Base-by-base conservation (phyloP, 73 alveolate genomes). In the Urostyla sp. region DNA sequence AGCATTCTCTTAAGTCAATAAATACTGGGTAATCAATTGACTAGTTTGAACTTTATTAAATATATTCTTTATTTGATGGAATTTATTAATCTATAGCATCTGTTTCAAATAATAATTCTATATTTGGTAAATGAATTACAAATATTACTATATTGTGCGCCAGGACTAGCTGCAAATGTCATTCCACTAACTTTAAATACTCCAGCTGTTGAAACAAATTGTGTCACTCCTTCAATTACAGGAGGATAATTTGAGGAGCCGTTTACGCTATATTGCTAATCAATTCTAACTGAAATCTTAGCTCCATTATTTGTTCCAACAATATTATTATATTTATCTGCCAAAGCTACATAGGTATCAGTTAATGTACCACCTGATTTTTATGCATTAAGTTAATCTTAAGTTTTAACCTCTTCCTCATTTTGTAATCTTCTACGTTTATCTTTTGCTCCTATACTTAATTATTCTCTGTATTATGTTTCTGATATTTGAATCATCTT, bases 121-220 rank as follows among this genome's bases (percentile, higher is more conserved):
- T n/a, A n/a, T n/a, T n/a, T n/a, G n/a, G n/a, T n/a, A n/a, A n/a
- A n/a, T n/a, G n/a, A n/a, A n/a, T n/a, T n/a, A n/a, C n/a, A n/a
- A n/a, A n/a, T n/a, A n/a, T n/a, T n/a, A n/a, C 27, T 50, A 28
- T 55, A 55, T 5, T 24, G 4, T 7, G 4, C 18, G 20, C 73
- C 73, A 55, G 73, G 73, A 6, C 50, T 21, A 15, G 44, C 73
- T 18, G 73, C 54, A 55, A 55, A 55, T 7, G n/a, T 28, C 6
- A 55, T 18, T 15, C 18, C 73, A 6, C 18, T 18, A 18, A 21
- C 54, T 28, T 16, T 55, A 55, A 55, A 40, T 27, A 55, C 8
- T 55, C 73, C 73, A 6, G 73, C 73, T 21, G 18, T 7, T 7
- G 48, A 5, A 7, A 23, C 18, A 28, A 55, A 55, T 24, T 11